Conservation (phyloP, 2,329 filamentous ascomycete genomes). For the Thielaviopsis cerberus region DNA sequence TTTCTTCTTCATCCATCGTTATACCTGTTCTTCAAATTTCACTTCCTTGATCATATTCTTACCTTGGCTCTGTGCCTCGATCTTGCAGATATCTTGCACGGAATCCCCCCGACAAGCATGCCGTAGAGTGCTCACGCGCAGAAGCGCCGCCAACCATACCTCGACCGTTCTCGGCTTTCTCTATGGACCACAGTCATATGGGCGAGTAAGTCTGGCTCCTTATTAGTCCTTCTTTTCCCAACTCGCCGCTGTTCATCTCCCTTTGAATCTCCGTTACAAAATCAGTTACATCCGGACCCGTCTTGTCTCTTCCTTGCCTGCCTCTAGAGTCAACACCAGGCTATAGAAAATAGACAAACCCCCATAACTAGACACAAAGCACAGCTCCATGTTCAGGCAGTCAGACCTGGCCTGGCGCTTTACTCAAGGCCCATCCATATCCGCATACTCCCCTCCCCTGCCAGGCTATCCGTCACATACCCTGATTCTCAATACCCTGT, state of each 20-base stretch:
- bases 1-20: neutral
- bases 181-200: constrained; percentile 8
- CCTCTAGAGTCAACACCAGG: neutral
- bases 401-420: neutral
- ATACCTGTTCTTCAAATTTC: neutral
- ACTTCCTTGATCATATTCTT: neutral
- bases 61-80: neutral
- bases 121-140: constrained; percentile 1
- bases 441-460: neutral
- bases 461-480: neutral
- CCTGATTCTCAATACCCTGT: neutral
- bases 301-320: neutral
- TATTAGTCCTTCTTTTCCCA: too few relatives aligned
- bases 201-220: constrained; percentile 12
- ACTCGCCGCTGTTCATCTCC: too few relatives aligned
- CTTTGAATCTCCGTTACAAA: too few relatives aligned
- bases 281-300: too few relatives aligned
- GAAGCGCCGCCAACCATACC: neutral
- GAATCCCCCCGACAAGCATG: constrained; percentile 1
- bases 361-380: too few relatives aligned
- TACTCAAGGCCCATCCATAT: neutral
- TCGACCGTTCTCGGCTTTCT: neutral
- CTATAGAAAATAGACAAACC: neutral
- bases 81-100: neutral
- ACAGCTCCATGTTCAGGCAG: neutral